Percentiles rank a stretch among this genome's conserved stretches.
phyloP scores from a whole-genome alignment of 768 basidiomycete species.

The Gymnopilus dilepis region DNA sequence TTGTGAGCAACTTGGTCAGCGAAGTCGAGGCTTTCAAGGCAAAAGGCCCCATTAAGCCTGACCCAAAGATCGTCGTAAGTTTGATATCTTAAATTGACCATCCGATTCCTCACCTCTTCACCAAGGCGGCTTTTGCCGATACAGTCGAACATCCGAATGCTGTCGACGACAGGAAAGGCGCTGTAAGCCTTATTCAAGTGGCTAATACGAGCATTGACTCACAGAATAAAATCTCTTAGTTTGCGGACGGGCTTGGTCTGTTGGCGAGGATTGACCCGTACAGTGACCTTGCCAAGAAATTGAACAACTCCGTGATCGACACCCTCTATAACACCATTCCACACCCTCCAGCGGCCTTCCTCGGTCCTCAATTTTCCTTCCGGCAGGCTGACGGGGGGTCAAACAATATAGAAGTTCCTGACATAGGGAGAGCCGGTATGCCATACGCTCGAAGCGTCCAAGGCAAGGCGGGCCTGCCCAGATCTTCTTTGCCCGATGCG shows the following conservation, averaged over 20 bases:
- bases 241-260: constrained; percentile 20
- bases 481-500: constrained; percentile 56
- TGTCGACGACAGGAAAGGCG: constrained; percentile 19
- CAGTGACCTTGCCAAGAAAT: constrained; percentile 15
- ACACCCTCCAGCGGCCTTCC: constrained; percentile 45
- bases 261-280: constrained; percentile 20
- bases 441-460: constrained; percentile 61
- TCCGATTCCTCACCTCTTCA: too few species aligned
- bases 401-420: constrained; percentile 52
- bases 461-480: constrained; percentile 43
- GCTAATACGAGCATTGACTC: neutral
- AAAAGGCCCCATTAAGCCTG: constrained; percentile 21
- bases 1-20: constrained; percentile 12
- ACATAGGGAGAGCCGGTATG: constrained; percentile 54
- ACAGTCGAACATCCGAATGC: constrained; percentile 6
- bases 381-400: constrained; percentile 36
- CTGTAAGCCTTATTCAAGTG: constrained; percentile 3
- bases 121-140: constrained; percentile 17
- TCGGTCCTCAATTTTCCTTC: constrained; percentile 39
- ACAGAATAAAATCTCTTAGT: neutral
- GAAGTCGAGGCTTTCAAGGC: constrained; percentile 16
- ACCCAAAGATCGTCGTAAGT: constrained; percentile 13
- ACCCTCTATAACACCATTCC: constrained; percentile 64
- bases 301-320: constrained; percentile 34
- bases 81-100: neutral